These are phyloP conservation scores for Caloboletus inedulis DNA, from an alignment of 1,284 basidiomycete species.

Conservation along the genomic window DNA sequence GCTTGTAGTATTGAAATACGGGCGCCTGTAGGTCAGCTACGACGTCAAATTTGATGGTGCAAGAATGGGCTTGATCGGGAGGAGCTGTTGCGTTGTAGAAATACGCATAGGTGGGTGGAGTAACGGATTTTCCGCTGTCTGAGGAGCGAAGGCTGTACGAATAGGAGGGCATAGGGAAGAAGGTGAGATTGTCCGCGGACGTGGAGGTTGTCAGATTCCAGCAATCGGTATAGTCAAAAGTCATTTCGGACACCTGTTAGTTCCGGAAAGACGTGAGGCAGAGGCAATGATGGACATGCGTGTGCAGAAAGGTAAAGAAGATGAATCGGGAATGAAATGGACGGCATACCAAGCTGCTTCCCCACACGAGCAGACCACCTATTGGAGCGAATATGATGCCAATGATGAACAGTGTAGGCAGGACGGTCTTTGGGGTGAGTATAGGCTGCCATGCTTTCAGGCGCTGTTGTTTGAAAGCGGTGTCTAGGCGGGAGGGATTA, in stretches of 20 bases:
- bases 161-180: conserved; percentile 65
- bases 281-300: background rate
- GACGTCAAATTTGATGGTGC: conserved; percentile 78
- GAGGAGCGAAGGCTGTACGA: conserved; percentile 68
- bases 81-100: conserved; percentile 47
- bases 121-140: conserved; percentile 46
- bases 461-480: conserved; percentile 99
- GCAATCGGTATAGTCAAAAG: conserved; percentile 94
- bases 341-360: conserved; percentile 59
- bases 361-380: conserved; percentile 92
- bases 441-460: conserved; percentile 99
- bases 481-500: conserved; percentile 53
- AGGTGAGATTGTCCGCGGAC: conserved; percentile 36
- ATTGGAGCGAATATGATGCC: conserved; percentile 96
- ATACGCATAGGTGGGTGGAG: conserved; percentile 68
- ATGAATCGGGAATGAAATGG: conserved; percentile 23
- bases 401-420: conserved; percentile 94
- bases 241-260: conserved; percentile 83
- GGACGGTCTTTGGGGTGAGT: conserved; percentile 93
- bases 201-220: conserved; percentile 59
- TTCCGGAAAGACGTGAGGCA: background rate
- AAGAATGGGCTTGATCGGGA: conserved; percentile 53
- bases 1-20: conserved; percentile 96
- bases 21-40: conserved; percentile 74
- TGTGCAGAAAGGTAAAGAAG: conserved; percentile 6